phyloP scores from a whole-genome alignment of 345 rosid species.

The Geranium brycei region DNA sequence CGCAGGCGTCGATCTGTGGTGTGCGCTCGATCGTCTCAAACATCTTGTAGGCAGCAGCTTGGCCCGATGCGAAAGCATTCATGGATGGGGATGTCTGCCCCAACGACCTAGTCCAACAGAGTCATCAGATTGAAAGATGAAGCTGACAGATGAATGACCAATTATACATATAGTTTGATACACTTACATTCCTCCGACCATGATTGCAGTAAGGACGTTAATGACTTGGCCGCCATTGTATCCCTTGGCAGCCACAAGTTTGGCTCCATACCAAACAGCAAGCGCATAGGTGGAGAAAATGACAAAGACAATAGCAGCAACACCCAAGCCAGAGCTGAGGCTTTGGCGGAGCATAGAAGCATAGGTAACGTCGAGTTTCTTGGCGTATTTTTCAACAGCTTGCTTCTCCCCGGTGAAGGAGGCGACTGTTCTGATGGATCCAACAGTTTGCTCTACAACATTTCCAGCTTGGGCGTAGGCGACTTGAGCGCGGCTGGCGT shows the following conservation, averaged over 20 bases:
- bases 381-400: constrained; percentile 47
- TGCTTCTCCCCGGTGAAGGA: constrained; percentile 78
- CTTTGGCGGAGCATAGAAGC: constrained; percentile 46
- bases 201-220: constrained; percentile 44
- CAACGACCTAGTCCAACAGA: constrained; percentile 27
- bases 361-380: constrained; percentile 44
- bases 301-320: constrained; percentile 34
- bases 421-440: constrained; percentile 72
- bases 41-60: constrained; percentile 67
- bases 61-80: constrained; percentile 57
- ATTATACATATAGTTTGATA: no score
- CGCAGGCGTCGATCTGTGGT: constrained; percentile 46
- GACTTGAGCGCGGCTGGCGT: constrained; percentile 65
- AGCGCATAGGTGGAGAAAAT: constrained; percentile 44
- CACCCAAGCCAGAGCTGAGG: constrained; percentile 54
- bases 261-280: constrained; percentile 67
- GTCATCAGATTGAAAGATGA: no score
- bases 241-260: constrained; percentile 43
- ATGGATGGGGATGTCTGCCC: constrained; percentile 55
- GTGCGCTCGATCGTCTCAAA: constrained; percentile 45
- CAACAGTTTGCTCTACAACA: constrained; percentile 75
- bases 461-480: constrained; percentile 83
- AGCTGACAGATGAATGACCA: no score
- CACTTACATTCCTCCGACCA: constrained; percentile 75
- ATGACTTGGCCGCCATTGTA: constrained; percentile 72